Conservation (phyloP, 2,329 filamentous ascomycete species). For the Zymoseptoria passerinii region DNA sequence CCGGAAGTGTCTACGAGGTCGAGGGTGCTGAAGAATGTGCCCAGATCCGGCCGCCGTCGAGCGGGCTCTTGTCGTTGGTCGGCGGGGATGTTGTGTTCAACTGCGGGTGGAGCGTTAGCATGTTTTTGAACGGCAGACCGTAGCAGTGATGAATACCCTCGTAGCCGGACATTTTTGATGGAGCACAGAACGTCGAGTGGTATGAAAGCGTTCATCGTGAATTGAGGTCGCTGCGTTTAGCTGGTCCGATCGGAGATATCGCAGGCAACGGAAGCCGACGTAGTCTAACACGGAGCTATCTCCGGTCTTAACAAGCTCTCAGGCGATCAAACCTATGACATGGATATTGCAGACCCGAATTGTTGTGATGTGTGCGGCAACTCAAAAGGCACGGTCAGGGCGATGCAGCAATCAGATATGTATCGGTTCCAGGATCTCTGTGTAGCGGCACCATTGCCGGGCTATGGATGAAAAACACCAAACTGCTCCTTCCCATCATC, state of each 20-base stretch:
- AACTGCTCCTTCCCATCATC: slow-evolving; percentile 47
- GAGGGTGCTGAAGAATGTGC: slow-evolving; percentile 56
- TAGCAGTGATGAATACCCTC: slow-evolving; percentile 6
- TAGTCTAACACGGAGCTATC: neutral
- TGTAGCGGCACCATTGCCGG: neutral
- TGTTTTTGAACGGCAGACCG: neutral
- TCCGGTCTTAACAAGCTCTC: neutral
- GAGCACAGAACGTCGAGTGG: neutral
- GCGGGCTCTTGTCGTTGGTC: slow-evolving; percentile 26
- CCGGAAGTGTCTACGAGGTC: slow-evolving; percentile 50
- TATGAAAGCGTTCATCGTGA: neutral
- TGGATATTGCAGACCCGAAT: too few relatives aligned
- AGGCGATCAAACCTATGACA: too few relatives aligned
- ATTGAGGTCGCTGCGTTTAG: neutral
- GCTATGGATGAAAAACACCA: slow-evolving; percentile 10
- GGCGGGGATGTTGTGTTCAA: slow-evolving; percentile 42
- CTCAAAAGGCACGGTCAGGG: too few relatives aligned
- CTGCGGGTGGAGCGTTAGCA: slow-evolving; percentile 25
- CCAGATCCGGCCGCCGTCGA: slow-evolving; percentile 53
- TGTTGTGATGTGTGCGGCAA: too few relatives aligned
- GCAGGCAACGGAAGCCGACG: neutral
- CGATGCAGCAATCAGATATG: too few relatives aligned
- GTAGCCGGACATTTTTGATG: slow-evolving; percentile 12
- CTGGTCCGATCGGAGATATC: neutral
- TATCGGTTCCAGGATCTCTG: neutral